phyloP scores from a whole-genome alignment of 1,284 basidiomycete species.

The Pterula multifida region DNA sequence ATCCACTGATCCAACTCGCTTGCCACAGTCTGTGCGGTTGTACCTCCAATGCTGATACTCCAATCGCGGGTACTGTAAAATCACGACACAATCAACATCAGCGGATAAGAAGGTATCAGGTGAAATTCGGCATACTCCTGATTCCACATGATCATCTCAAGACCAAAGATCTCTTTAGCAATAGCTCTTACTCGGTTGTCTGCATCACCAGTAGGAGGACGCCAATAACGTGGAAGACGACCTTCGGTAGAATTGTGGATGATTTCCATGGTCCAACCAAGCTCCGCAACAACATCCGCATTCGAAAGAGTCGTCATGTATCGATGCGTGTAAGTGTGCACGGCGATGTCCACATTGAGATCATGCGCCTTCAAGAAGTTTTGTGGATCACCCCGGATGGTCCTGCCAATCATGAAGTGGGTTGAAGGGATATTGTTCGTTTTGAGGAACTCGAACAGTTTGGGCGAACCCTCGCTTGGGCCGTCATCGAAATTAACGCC shows the following conservation, averaged over 20 bases:
- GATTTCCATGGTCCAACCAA: constrained; percentile 77
- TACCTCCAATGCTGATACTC: constrained; percentile 34
- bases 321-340: constrained; percentile 74
- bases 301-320: constrained; percentile 74
- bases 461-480: constrained; percentile 14
- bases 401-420: constrained; percentile 75
- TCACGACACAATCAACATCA: constrained; percentile 7
- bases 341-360: constrained; percentile 53
- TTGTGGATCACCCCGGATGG: constrained; percentile 47
- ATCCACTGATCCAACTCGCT: constrained; percentile 2
- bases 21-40: constrained; percentile 31
- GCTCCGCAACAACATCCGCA: constrained; percentile 57
- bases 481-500: constrained; percentile 3
- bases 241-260: constrained; percentile 76
- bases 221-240: constrained; percentile 15
- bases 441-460: constrained; percentile 36
- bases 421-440: constrained; percentile 41
- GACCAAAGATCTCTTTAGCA: constrained; percentile 58
- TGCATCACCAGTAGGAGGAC: constrained; percentile 38
- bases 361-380: constrained; percentile 42
- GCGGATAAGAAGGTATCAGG: neutral
- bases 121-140: constrained; percentile 43
- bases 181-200: constrained; percentile 67
- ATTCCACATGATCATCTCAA: constrained; percentile 71
- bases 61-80: constrained; percentile 52